A percentile compares a stretch with the other conserved stretches of the same genome.
Evolutionary conservation across 176 grass and related monocot species (phyloP).

Genomic region (Paspalum notatum): DNA sequence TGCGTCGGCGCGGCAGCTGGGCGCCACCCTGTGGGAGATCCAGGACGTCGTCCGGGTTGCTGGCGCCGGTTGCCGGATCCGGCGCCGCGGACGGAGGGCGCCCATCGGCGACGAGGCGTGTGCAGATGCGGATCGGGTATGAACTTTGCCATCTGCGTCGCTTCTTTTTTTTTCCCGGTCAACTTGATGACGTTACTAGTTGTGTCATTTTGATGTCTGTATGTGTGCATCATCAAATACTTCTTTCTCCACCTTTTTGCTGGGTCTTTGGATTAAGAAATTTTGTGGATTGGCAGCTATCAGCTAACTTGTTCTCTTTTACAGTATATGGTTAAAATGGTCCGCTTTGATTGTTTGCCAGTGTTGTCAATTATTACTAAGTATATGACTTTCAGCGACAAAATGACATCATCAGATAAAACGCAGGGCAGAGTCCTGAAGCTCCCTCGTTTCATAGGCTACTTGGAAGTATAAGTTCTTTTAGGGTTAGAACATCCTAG

Average conservation of each 20-base stretch:
- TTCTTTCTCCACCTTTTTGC: neutral
- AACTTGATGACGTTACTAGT: constrained; percentile 22
- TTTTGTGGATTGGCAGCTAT: constrained; percentile 20
- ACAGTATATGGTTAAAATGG: neutral
- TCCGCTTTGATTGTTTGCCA: neutral
- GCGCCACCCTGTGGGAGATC: constrained; percentile 97
- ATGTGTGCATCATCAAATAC: constrained; percentile 14
- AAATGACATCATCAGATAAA: neutral
- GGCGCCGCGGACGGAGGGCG: constrained; percentile 45
- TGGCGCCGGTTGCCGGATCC: constrained; percentile 48
- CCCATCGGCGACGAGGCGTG: neutral
- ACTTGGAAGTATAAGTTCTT: neutral
- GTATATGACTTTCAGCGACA: neutral
- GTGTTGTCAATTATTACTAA: neutral
- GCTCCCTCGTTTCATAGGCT: neutral
- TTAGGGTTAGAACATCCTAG: neutral
- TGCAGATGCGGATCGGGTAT: constrained; percentile 64
- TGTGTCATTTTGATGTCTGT: constrained; percentile 12
- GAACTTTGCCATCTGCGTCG: neutral
- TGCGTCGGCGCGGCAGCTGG: constrained; percentile 79
- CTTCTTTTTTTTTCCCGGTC: neutral
- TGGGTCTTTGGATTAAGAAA: neutral
- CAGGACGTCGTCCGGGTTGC: constrained; percentile 52
- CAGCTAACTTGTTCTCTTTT: neutral
- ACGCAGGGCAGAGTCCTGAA: neutral